A percentile compares a stretch with the other conserved stretches of the same genome.
phyloP scores from a whole-genome alignment of 1,139 yeast species.

The Candida glucosophila region DNA sequence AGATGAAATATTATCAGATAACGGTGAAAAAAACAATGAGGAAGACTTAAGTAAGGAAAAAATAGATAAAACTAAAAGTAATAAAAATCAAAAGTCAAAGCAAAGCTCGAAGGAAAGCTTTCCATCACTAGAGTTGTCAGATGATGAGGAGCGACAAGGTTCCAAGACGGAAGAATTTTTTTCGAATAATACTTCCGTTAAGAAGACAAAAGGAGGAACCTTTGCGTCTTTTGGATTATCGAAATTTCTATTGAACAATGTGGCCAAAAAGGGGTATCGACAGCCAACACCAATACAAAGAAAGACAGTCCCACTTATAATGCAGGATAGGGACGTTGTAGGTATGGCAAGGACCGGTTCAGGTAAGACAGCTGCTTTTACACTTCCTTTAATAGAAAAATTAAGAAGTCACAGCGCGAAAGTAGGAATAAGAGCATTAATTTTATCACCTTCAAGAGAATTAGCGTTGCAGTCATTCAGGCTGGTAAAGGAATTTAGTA shows the following conservation, averaged over 20 bases:
- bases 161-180: slow-evolving; percentile 27
- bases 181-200: slow-evolving; percentile 36
- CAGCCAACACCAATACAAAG: slow-evolving; percentile 98
- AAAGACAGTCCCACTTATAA: slow-evolving; percentile 82
- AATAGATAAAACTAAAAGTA: slow-evolving; percentile 13
- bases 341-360: slow-evolving; percentile 99
- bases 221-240: slow-evolving; percentile 89
- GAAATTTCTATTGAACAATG: slow-evolving; percentile 58
- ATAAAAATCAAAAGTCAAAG: slow-evolving; percentile 5
- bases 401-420: slow-evolving; percentile 76
- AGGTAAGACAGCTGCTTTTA: slow-evolving; percentile 97
- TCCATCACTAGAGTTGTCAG: slow-evolving; percentile 64
- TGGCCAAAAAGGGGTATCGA: slow-evolving; percentile 77
- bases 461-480: slow-evolving; percentile 87
- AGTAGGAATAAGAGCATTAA: slow-evolving; percentile 77
- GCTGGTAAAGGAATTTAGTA: slow-evolving; percentile 81
- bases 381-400: slow-evolving; percentile 85
- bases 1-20: slow-evolving; percentile 46
- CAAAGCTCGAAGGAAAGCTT: slow-evolving; percentile 24
- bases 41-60: slow-evolving; percentile 23
- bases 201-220: slow-evolving; percentile 71
- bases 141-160: slow-evolving; percentile 38
- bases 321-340: slow-evolving; percentile 87
- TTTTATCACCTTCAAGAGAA: slow-evolving; percentile 88
- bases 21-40: slow-evolving; percentile 39